These are phyloP conservation scores for Pinus albicaulis DNA, from an alignment of 75 land plant genomes.

Conservation along the genomic window DNA sequence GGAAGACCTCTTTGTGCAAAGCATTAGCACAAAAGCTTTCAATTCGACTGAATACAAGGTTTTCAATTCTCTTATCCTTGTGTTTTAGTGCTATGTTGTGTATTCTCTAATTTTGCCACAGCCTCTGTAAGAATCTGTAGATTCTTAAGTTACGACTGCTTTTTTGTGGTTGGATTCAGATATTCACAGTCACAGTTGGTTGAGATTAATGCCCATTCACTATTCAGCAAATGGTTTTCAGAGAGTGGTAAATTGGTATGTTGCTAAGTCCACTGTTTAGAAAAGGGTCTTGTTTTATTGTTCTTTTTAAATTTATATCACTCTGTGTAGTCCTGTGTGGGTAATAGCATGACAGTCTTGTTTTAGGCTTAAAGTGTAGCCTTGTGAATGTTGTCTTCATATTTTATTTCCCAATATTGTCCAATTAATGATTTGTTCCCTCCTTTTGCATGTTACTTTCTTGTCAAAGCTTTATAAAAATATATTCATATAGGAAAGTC, in stretches of 20 bases:
- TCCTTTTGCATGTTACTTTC: too few species aligned
- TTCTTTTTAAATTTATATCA: neutral
- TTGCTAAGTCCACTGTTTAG: neutral
- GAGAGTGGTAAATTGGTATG: constrained; percentile 98
- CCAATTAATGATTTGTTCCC: too few species aligned
- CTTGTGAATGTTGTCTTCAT: too few species aligned
- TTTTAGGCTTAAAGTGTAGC: too few species aligned
- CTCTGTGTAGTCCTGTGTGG: neutral
- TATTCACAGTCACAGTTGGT: constrained; percentile 72
- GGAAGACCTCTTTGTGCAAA: constrained; percentile 93
- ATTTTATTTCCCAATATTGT: too few species aligned
- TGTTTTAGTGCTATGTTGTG: neutral
- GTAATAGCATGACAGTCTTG: too few species aligned
- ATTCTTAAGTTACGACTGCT: neutral
- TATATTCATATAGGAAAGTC: too few species aligned
- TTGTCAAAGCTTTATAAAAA: too few species aligned
- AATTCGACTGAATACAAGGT: constrained; percentile 76
- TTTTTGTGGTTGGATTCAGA: constrained; percentile 28
- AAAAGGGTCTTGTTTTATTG: neutral
- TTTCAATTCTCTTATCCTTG: neutral
- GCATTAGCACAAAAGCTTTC: constrained; percentile 95
- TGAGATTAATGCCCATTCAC: constrained; percentile 96
- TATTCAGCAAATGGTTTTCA: constrained; percentile 99
- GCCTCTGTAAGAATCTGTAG: neutral
- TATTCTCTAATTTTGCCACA: neutral